Percentiles rank a stretch among this genome's conserved stretches.
phyloP scores from a whole-genome alignment of 129 eudicot species.

The Glebionis coronaria region DNA sequence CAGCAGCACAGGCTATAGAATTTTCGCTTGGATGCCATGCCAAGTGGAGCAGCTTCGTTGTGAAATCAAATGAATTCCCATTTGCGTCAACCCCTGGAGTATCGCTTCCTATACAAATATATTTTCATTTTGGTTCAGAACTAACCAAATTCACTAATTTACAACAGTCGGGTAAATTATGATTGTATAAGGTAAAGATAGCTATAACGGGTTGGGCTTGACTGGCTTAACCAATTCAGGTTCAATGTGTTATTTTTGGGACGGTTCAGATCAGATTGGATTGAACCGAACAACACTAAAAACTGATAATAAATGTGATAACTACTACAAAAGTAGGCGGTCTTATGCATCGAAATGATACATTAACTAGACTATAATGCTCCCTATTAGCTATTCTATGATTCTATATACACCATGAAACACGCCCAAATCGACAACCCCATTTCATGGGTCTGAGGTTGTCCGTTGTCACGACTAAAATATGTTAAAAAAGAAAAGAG shows the following conservation, averaged over 20 bases:
- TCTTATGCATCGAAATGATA: neutral
- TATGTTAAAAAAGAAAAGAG: neutral
- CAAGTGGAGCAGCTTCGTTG: constrained; percentile 87
- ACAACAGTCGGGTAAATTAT: too few species aligned
- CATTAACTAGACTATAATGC: neutral
- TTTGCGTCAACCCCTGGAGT: too few species aligned
- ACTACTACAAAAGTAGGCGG: neutral
- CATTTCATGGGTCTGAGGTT: neutral
- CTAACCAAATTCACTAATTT: too few species aligned
- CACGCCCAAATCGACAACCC: neutral
- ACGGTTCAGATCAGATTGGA: neutral
- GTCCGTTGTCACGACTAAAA: constrained; percentile 3
- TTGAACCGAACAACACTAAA: neutral
- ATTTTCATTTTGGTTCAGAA: too few species aligned
- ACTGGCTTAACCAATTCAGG: too few species aligned
- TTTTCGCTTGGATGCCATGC: constrained; percentile 99
- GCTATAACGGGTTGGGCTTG: constrained; percentile 31
- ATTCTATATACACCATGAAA: neutral
- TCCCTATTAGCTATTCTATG: neutral
- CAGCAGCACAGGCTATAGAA: constrained; percentile 99
- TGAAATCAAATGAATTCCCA: too few species aligned
- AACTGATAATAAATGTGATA: too few species aligned
- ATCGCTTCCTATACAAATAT: too few species aligned
- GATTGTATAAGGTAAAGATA: too few species aligned
- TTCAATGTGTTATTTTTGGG: too few species aligned